Evolutionary conservation across 495 filamentous ascomycete genomes (phyloP).

Genomic region (Neurospora intermedia): DNA sequence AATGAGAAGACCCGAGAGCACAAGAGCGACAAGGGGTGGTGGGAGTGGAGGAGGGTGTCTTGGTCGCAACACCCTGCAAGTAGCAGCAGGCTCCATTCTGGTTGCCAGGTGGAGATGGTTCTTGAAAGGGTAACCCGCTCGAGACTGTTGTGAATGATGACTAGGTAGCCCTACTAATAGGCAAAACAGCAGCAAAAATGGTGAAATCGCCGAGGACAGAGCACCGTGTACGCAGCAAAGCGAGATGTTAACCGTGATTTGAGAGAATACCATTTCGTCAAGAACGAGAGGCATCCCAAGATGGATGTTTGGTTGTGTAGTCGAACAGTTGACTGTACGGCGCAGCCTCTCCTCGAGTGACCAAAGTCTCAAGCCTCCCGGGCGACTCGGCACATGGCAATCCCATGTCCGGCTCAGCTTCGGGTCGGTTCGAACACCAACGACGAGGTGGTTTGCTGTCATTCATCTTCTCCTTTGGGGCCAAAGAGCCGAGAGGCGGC

Average conservation of each 20-base stretch:
- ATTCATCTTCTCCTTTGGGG: not conserved
- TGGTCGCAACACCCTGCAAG: conserved; percentile 1
- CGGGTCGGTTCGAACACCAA: not conserved
- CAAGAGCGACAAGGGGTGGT: conserved; percentile 7
- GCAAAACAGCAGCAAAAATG: not conserved
- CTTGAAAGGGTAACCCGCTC: not conserved
- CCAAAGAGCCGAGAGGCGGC: not conserved
- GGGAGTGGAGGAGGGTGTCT: conserved; percentile 7
- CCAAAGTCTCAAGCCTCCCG: not conserved
- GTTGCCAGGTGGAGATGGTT: not conserved
- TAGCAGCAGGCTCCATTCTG: not conserved
- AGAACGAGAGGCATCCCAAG: not conserved
- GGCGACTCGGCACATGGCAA: not conserved
- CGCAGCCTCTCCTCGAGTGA: not conserved
- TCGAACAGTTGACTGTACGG: not conserved
- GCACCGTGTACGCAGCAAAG: not conserved
- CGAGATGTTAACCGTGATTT: not conserved
- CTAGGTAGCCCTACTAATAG: not conserved
- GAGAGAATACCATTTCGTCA: not conserved
- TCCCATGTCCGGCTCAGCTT: not conserved
- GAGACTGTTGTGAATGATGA: not conserved
- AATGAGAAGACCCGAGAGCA: conserved; percentile 12
- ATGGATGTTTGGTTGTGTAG: not conserved
- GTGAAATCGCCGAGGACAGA: not conserved
- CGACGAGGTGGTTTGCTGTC: not conserved